phyloP scores from a whole-genome alignment of 257 asterid species.

The Mitragyna speciosa region DNA sequence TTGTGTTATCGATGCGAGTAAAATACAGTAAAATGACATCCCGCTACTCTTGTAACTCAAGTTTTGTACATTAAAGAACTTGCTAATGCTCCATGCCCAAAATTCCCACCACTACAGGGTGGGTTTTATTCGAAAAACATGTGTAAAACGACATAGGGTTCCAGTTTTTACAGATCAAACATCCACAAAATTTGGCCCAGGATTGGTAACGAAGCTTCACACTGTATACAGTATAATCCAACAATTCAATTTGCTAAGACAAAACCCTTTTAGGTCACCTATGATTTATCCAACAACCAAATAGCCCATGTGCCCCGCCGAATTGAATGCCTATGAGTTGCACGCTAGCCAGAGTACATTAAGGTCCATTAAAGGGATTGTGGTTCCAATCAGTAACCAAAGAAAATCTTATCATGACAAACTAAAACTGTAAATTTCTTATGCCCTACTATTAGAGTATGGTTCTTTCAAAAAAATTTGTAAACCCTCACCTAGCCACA shows the following conservation, averaged over 20 bases:
- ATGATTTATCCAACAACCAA: neutral
- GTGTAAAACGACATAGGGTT: neutral
- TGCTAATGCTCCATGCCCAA: neutral
- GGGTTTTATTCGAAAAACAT: neutral
- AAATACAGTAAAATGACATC: neutral
- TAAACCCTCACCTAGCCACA: conserved; percentile 72
- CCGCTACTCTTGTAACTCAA: neutral
- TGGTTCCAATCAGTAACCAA: neutral
- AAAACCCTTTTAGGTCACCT: neutral
- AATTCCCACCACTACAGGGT: neutral
- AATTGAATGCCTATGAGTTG: neutral
- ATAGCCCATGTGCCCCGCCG: neutral
- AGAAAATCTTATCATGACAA: neutral
- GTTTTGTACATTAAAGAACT: neutral
- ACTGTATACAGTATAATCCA: neutral
- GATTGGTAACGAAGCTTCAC: neutral
- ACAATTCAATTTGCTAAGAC: neutral
- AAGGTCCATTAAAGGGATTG: neutral
- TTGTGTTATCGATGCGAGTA: neutral
- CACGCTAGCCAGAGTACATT: neutral
- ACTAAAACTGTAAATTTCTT: neutral
- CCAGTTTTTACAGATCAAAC: neutral
- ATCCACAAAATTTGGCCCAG: neutral
- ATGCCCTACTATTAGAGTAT: neutral
- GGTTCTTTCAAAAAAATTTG: neutral